Percentiles rank a stretch among this genome's conserved stretches.
Conservation (phyloP, 2,329 filamentous ascomycete genomes). For the Fusarium temperatum region DNA sequence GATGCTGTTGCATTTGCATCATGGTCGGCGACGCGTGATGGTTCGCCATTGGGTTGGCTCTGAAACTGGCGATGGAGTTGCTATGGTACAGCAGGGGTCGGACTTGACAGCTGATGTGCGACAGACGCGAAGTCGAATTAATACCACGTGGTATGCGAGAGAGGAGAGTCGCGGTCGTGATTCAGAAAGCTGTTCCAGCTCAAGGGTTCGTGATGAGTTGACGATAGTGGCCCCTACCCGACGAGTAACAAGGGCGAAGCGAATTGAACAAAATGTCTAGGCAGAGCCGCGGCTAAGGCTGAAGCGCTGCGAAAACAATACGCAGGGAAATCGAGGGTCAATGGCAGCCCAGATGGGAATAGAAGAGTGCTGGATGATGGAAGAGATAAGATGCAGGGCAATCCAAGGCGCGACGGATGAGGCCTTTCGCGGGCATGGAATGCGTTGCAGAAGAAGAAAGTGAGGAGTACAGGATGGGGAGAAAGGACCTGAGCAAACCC, state of each 20-base stretch:
- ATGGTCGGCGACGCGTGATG: conserved; percentile 84
- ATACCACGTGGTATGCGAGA: neutral
- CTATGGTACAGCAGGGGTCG: conserved; percentile 26
- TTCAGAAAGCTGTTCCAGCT: conserved; percentile 16
- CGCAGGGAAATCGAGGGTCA: conserved; percentile 16
- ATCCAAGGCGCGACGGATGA: conserved; percentile 41
- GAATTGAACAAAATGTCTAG: conserved; percentile 10
- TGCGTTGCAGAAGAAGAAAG: conserved; percentile 49
- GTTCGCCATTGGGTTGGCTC: conserved; percentile 69
- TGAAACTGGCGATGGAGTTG: conserved; percentile 18
- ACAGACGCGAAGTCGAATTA: conserved; percentile 23
- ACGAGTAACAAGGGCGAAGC: conserved; percentile 19
- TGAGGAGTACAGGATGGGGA: conserved; percentile 51
- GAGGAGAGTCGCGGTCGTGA: conserved; percentile 16
- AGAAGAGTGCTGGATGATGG: conserved; percentile 17
- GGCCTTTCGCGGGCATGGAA: conserved; percentile 45
- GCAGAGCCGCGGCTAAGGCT: conserved; percentile 20
- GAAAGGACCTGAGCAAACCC: conserved; percentile 52
- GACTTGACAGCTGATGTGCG: conserved; percentile 16
- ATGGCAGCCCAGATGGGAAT: conserved; percentile 14
- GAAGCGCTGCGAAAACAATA: neutral
- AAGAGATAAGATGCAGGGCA: conserved; percentile 10
- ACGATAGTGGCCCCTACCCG: conserved; percentile 3
- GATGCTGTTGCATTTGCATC: conserved; percentile 72
- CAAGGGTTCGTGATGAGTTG: conserved; percentile 26